Percentiles rank a stretch among this genome's conserved stretches.
phyloP scores from a whole-genome alignment of 176 grass and related monocot genomes.

The Bromus sterilis region DNA sequence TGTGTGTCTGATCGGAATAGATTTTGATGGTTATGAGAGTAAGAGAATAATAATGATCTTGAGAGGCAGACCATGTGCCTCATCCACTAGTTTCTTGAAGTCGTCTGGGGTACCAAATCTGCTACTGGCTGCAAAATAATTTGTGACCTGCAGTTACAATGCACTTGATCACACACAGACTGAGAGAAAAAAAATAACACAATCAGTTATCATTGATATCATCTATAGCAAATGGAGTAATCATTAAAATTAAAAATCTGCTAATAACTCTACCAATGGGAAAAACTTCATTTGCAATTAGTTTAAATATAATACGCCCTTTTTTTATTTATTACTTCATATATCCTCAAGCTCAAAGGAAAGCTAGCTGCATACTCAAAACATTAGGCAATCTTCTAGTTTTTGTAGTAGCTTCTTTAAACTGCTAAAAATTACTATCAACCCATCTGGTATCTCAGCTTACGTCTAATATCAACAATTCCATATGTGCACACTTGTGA shows the following conservation, averaged over 20 bases:
- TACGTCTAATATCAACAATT: background rate
- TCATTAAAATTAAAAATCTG: background rate
- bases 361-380: background rate
- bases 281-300: background rate
- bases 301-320: no score
- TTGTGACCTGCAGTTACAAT: slow-evolving; percentile 66
- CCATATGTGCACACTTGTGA: background rate
- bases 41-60: slow-evolving; percentile 12
- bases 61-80: slow-evolving; percentile 72
- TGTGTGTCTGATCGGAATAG: background rate
- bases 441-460: background rate
- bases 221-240: background rate
- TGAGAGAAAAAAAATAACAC: background rate
- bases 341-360: background rate
- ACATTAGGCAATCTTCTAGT: background rate
- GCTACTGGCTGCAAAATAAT: slow-evolving; percentile 94
- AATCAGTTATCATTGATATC: background rate
- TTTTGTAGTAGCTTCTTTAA: background rate
- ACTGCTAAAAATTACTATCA: background rate
- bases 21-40: background rate
- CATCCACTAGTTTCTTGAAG: slow-evolving; percentile 90
- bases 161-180: slow-evolving; percentile 2
- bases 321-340: background rate
- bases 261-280: background rate
- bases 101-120: slow-evolving; percentile 97